A percentile compares a stretch with the other conserved stretches of the same genome.
Conservation (phyloP, 2,329 filamentous ascomycete genomes). For the Trichoderma sp. region DNA sequence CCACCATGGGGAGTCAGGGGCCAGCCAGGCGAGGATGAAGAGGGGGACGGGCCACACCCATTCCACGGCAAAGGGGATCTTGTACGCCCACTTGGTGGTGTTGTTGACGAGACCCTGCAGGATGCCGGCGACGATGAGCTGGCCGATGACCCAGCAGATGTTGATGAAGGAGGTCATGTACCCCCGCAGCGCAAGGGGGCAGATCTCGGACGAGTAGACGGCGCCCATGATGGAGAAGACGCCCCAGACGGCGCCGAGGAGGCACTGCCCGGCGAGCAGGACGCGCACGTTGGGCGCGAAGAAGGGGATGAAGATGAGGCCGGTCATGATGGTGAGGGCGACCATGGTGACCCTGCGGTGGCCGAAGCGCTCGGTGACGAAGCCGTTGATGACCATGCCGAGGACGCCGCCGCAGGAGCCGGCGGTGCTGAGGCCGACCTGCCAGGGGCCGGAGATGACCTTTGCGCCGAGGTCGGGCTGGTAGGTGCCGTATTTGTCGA, state of each 20-base stretch:
- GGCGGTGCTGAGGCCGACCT: constrained; percentile 49
- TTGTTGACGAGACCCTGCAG: constrained; percentile 29
- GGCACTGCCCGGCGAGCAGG: constrained; percentile 48
- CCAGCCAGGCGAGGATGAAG: constrained; percentile 24
- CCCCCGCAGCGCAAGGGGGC: constrained; percentile 39
- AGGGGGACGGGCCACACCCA: constrained; percentile 34
- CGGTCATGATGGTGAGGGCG: constrained; percentile 44
- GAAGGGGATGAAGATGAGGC: constrained; percentile 33
- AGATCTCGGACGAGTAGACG: constrained; percentile 47
- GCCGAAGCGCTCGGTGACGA: constrained; percentile 31
- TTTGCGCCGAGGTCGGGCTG: constrained; percentile 30
- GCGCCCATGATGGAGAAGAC: constrained; percentile 46
- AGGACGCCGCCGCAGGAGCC: constrained; percentile 46
- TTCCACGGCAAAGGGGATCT: constrained; percentile 36
- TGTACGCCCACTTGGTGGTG: constrained; percentile 32
- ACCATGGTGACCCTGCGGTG: constrained; percentile 55
- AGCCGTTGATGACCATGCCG: constrained; percentile 32
- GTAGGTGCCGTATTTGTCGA: constrained; percentile 34
- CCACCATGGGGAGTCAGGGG: constrained; percentile 48
- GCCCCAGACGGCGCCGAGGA: constrained; percentile 47
- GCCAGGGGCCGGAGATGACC: constrained; percentile 50
- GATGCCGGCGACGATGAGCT: constrained; percentile 27
- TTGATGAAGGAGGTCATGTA: constrained; percentile 44
- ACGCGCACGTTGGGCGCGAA: constrained; percentile 41
- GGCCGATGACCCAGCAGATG: constrained; percentile 29